phyloP scores from a whole-genome alignment of 371 early-diverging fungal species.

The Coemansia sp. region DNA sequence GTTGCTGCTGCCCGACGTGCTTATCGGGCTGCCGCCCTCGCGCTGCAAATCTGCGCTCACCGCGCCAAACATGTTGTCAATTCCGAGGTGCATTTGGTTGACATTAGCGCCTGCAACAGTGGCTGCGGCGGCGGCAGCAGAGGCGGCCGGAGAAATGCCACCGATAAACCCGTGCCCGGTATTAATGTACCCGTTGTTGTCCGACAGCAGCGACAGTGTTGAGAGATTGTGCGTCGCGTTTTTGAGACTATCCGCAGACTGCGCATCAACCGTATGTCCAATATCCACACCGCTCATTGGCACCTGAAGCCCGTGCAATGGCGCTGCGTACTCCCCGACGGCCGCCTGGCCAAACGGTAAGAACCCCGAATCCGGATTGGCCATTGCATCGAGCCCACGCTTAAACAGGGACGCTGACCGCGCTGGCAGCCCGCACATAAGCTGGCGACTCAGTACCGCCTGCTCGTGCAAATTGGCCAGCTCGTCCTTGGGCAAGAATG shows the following conservation, averaged over 20 bases:
- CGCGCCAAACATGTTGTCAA: constrained; percentile 5
- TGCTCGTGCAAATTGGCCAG: neutral
- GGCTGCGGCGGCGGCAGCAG: too few relatives aligned
- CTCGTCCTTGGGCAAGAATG: neutral
- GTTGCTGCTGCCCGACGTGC: constrained; percentile 8
- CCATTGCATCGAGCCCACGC: neutral
- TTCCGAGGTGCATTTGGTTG: neutral
- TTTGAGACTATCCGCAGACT: constrained; percentile 4
- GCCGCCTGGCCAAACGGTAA: neutral
- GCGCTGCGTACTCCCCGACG: neutral
- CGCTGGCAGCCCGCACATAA: constrained; percentile 10
- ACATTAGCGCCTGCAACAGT: neutral
- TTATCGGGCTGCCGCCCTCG: constrained; percentile 4
- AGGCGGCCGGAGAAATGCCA: neutral
- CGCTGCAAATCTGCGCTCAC: neutral
- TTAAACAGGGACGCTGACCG: constrained; percentile 20
- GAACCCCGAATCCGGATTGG: neutral
- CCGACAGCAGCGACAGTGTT: constrained; percentile 24
- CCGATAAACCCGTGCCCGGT: neutral
- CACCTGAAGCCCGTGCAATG: neutral
- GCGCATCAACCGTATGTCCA: neutral
- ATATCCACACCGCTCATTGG: neutral
- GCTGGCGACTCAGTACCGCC: neutral
- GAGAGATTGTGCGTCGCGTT: constrained; percentile 25
- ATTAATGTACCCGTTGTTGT: neutral